Percentiles rank a stretch among this genome's conserved stretches.
Evolutionary conservation across 345 rosid genomes (phyloP).

Genomic region (Sapria himalayana): DNA sequence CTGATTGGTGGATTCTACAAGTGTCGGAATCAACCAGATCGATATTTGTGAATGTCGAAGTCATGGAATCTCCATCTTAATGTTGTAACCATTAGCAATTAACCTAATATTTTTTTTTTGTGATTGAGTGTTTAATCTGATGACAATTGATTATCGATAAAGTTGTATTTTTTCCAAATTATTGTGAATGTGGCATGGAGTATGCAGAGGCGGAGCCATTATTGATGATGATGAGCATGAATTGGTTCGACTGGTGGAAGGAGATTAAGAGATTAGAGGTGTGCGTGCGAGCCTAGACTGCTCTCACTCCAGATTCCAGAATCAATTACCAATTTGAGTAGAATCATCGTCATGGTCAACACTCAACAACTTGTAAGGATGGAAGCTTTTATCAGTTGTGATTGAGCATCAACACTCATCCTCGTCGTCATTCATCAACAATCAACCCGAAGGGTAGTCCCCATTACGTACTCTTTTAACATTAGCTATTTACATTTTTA

Average conservation of each 20-base stretch:
- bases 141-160: slow-evolving; percentile 11
- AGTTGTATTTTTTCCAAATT: slow-evolving; percentile 25
- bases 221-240: slow-evolving; percentile 48
- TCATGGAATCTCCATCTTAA: slow-evolving; percentile 18
- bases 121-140: neutral
- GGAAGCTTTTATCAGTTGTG: slow-evolving; percentile 43
- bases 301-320: slow-evolving; percentile 36
- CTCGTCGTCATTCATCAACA: no score
- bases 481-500: no score
- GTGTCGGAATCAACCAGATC: slow-evolving; percentile 20
- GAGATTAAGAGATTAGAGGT: slow-evolving; percentile 47
- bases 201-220: slow-evolving; percentile 34
- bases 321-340: slow-evolving; percentile 16
- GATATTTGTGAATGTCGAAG: slow-evolving; percentile 23
- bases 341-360: slow-evolving; percentile 24
- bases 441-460: no score
- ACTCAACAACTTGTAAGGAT: no score
- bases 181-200: slow-evolving; percentile 33
- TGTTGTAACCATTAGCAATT: no score
- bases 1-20: slow-evolving; percentile 14
- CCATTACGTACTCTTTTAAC: no score
- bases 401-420: no score
- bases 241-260: slow-evolving; percentile 28
- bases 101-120: neutral
- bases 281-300: slow-evolving; percentile 55